Conservation (phyloP, 2,329 filamentous ascomycete genomes). For the Colletotrichum sp. region DNA sequence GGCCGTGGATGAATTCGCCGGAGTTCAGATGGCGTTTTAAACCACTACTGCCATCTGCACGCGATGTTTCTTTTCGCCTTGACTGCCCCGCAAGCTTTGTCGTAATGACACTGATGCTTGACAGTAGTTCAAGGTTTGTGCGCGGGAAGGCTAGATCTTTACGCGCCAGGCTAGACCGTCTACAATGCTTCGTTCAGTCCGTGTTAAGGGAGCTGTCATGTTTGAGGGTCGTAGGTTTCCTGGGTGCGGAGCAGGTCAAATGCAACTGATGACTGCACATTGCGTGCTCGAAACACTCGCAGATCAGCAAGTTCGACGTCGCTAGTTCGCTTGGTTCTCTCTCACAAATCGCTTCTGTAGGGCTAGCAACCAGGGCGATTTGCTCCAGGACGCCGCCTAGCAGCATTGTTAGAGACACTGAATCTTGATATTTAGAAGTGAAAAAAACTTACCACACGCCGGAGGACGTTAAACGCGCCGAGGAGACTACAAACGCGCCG, state of each 20-base stretch:
- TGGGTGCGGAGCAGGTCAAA: not conserved
- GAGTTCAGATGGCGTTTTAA: slow-evolving; percentile 16
- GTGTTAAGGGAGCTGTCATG: not conserved
- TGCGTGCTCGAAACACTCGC: not conserved
- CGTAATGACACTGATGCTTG: not conserved
- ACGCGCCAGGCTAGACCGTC: not conserved
- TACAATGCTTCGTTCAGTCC: not conserved
- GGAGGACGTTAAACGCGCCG: not conserved
- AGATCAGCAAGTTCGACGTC: not conserved
- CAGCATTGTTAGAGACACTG: not conserved
- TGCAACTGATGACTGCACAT: not conserved
- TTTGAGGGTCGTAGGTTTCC: not conserved
- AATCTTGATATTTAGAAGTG: not conserved
- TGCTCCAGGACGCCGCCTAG: not conserved
- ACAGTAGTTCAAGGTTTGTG: not conserved
- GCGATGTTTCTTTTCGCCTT: not conserved
- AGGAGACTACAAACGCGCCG: not conserved
- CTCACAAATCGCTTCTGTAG: not conserved
- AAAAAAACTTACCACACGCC: not conserved
- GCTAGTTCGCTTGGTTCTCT: not conserved
- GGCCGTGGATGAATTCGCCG: not conserved
- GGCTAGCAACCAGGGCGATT: not conserved
- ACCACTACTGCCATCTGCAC: not conserved
- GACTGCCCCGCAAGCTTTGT: not conserved
- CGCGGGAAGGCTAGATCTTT: not conserved